Conservation (phyloP, 2,329 filamentous ascomycete genomes). For the Sphaerulina populicola region DNA sequence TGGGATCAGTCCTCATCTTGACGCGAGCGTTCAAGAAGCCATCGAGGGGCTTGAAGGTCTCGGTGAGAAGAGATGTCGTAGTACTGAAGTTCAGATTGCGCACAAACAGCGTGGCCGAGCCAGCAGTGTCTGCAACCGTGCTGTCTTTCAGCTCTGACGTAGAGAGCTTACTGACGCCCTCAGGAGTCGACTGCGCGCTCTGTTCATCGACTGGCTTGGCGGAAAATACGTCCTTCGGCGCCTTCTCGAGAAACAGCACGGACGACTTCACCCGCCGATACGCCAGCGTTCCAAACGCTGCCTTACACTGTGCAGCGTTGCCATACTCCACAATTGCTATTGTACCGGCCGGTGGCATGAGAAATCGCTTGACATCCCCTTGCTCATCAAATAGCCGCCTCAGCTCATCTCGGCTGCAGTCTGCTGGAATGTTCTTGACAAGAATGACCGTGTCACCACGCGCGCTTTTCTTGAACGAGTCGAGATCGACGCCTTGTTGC, state of each 20-base stretch:
- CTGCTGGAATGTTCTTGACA: constrained; percentile 89
- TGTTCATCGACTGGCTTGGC: constrained; percentile 18
- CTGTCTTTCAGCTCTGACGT: constrained; percentile 60
- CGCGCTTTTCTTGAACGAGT: constrained; percentile 77
- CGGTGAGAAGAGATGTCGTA: constrained; percentile 64
- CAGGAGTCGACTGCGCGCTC: constrained; percentile 27
- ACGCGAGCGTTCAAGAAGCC: constrained; percentile 85
- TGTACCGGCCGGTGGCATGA: constrained; percentile 88
- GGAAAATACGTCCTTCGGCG: constrained; percentile 70
- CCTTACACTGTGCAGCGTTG: constrained; percentile 67
- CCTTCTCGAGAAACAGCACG: constrained; percentile 87
- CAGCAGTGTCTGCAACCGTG: constrained; percentile 51
- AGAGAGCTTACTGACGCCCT: constrained; percentile 51
- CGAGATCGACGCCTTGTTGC: constrained; percentile 79
- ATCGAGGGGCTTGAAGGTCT: constrained; percentile 70
- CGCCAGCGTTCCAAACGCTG: constrained; percentile 74
- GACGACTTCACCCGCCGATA: constrained; percentile 89
- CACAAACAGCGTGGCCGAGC: constrained; percentile 65
- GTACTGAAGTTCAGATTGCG: constrained; percentile 91
- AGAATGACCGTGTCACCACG: constrained; percentile 81
- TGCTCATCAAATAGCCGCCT: constrained; percentile 75
- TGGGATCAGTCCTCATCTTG: constrained; percentile 89
- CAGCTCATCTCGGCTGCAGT: constrained; percentile 70
- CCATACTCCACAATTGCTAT: constrained; percentile 89
- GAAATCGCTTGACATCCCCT: constrained; percentile 67